Base-by-base conservation (phyloP, 495 filamentous ascomycete species). In the Collariella sp. region DNA sequence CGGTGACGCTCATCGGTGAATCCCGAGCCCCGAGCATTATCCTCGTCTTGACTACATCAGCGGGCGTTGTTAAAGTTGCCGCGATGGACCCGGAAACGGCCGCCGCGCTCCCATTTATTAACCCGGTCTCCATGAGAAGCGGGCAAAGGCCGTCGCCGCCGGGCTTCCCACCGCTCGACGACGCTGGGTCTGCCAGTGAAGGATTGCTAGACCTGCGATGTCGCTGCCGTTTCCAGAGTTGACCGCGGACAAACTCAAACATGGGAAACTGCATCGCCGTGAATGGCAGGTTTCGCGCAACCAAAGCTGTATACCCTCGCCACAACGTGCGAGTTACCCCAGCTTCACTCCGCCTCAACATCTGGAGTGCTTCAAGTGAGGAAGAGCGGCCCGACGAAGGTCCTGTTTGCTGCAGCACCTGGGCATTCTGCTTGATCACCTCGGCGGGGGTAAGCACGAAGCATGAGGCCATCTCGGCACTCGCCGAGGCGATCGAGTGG, bases 341-440 rank as follows among this genome's bases (percentile, higher is more conserved):
- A 11, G 49, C 56, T n/a, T 60, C 60, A 29, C 46, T 60, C 7
- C 47, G 55, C 24, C 62, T 46, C 2, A 80, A 56, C 46, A 71
- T 67, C 15, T 60, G 65, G n/a, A 78, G 46, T 0, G 76, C 76
- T 51, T 67, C 54, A 2, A 76, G 58, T 3, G 75, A 76, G 4
- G 73, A 70, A 2, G 75, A 76, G 5, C 48, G 45, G 9, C 36
- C 38, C 19, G 51, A 26, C 10, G 49, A 1, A 40, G 29, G 18
- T 1, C 47, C 49, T 11, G 62, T 50, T 10, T 58, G 63, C 29
- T 62, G 70, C 13, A 76, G 58, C 62, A 94, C 84, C 67, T 96
- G 91, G 2, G 90, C 88, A 68, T 95, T 95, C 59, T 95, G 90
- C 70, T 96, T 96, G 35, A 95, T 75, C 9, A 95, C 88, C 66